Evolutionary conservation across 495 filamentous ascomycete species (phyloP).

Genomic region (Penicillium roqueforti): DNA sequence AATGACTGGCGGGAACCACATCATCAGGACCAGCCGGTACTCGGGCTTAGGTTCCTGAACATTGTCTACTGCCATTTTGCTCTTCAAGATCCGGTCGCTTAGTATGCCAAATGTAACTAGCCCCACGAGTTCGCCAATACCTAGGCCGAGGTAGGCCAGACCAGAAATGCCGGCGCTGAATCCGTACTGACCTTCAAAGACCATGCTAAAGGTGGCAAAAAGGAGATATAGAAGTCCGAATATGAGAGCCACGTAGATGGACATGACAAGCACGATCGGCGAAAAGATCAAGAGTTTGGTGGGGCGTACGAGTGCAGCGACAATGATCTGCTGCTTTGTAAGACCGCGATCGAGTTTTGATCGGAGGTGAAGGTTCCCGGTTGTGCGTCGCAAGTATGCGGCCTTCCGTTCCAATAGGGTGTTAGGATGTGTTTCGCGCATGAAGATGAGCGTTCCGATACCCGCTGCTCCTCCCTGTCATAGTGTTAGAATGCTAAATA

Average conservation of each 20-base stretch:
- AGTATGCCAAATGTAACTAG: background rate
- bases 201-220: slow-evolving; percentile 55
- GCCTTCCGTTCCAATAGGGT: slow-evolving; percentile 1
- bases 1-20: slow-evolving; percentile 15
- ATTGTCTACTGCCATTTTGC: background rate
- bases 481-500: background rate
- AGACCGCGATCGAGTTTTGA: background rate
- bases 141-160: slow-evolving; percentile 12
- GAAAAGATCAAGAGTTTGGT: slow-evolving; percentile 39
- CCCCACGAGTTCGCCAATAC: background rate
- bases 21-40: slow-evolving; percentile 7
- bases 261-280: slow-evolving; percentile 56
- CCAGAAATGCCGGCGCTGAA: slow-evolving; percentile 27
- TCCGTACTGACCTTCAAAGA: slow-evolving; percentile 46
- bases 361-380: background rate
- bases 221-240: slow-evolving; percentile 58
- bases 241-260: slow-evolving; percentile 56
- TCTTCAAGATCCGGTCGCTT: background rate
- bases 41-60: background rate
- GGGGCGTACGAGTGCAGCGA: slow-evolving; percentile 3
- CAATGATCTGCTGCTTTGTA: slow-evolving; percentile 4
- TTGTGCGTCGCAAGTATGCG: background rate
- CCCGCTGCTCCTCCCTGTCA: background rate
- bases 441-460: background rate
- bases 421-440: slow-evolving; percentile 7